Evolutionary conservation across 192 early-diverging fungal genomes (phyloP).

Genomic region (Coemansia sp.): DNA sequence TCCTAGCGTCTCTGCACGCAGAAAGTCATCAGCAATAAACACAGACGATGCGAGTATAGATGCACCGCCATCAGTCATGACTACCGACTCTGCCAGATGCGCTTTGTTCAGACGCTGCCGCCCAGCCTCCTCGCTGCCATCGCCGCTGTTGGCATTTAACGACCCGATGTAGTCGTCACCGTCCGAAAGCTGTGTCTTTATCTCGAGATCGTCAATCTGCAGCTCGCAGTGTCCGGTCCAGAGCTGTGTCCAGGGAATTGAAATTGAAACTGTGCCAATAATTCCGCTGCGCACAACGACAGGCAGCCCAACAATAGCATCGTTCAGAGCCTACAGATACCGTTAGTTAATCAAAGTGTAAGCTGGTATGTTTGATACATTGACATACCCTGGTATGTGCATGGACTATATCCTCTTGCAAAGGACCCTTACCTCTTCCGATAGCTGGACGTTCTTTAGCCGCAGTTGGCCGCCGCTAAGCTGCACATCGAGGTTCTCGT

Average conservation of each 20-base stretch:
- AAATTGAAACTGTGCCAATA: slow-evolving; percentile 66
- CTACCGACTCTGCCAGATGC: slow-evolving; percentile 39
- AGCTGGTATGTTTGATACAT: neutral
- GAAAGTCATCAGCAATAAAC: slow-evolving; percentile 86
- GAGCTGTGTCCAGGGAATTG: slow-evolving; percentile 81
- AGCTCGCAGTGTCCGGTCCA: slow-evolving; percentile 76
- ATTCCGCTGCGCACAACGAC: slow-evolving; percentile 65
- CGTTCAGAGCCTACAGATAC: slow-evolving; percentile 66
- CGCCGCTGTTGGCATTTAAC: slow-evolving; percentile 8
- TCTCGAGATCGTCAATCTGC: slow-evolving; percentile 64
- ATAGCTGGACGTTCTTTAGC: slow-evolving; percentile 76
- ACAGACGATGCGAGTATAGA: slow-evolving; percentile 77
- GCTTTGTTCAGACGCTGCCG: slow-evolving; percentile 8
- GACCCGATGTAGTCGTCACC: slow-evolving; percentile 9
- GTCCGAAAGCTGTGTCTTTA: slow-evolving; percentile 48
- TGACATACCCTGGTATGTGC: neutral
- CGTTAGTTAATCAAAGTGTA: neutral
- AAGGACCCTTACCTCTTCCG: slow-evolving; percentile 60
- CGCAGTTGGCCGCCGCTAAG: slow-evolving; percentile 73
- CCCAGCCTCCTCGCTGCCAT: slow-evolving; percentile 9
- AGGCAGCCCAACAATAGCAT: slow-evolving; percentile 64
- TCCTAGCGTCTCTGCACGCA: slow-evolving; percentile 61
- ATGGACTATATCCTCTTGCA: neutral
- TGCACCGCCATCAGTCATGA: slow-evolving; percentile 57
- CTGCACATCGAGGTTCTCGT: slow-evolving; percentile 82